A percentile compares a stretch with the other conserved stretches of the same genome.
Conservation (phyloP, 768 basidiomycete species). For the Hortiboletus campestris region DNA sequence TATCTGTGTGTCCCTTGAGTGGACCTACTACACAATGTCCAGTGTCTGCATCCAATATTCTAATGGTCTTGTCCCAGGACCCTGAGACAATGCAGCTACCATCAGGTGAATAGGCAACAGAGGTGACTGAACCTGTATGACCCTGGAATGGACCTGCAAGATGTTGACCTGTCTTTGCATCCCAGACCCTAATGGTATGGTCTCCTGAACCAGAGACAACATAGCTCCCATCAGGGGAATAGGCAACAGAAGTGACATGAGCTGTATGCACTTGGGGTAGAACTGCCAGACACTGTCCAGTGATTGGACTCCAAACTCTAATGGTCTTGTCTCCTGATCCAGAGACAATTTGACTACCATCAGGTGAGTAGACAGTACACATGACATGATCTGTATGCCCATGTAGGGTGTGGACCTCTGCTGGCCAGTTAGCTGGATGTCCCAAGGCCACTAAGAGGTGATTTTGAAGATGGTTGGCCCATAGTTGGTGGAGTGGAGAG, state of each 20-base stretch:
- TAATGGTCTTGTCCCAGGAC: constrained; percentile 10
- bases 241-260: constrained; percentile 1
- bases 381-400: constrained; percentile 11
- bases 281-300: constrained; percentile 13
- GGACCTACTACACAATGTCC: neutral
- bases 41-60: constrained; percentile 17
- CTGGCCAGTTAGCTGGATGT: constrained; percentile 13
- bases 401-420: constrained; percentile 13
- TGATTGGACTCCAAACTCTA: constrained; percentile 17
- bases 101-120: constrained; percentile 20
- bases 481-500: constrained; percentile 25
- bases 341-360: constrained; percentile 26
- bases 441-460: constrained; percentile 13
- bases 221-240: constrained; percentile 27
- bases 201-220: constrained; percentile 18
- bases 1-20: neutral
- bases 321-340: constrained; percentile 22
- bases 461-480: constrained; percentile 18
- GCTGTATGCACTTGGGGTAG: neutral
- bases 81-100: constrained; percentile 23
- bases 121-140: constrained; percentile 1
- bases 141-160: constrained; percentile 12
- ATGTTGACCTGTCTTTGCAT: constrained; percentile 14
- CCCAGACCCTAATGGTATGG: constrained; percentile 18
- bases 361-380: constrained; percentile 23